Conservation (phyloP, 2,329 filamentous ascomycete species). For the Exserohilum turcica region DNA sequence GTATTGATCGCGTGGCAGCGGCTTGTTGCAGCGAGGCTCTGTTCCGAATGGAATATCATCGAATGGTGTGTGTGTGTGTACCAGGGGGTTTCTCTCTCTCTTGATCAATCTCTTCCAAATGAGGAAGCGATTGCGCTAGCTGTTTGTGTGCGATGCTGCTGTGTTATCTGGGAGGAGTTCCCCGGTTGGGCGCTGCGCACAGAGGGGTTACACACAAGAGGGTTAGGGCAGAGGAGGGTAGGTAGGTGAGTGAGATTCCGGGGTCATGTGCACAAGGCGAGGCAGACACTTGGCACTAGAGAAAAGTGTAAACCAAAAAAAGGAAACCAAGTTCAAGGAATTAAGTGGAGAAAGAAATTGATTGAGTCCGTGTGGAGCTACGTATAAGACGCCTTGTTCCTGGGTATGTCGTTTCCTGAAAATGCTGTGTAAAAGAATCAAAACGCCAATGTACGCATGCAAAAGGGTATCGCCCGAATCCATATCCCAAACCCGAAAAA, state of each 20-base stretch:
- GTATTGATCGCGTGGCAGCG: too few species aligned
- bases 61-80: too few species aligned
- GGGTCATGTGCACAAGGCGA: too few species aligned
- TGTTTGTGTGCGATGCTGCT: not conserved
- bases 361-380: not conserved
- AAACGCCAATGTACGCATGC: constrained; percentile 21
- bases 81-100: too few species aligned
- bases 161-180: too few species aligned
- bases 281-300: not conserved
- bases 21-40: too few species aligned
- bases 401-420: not conserved
- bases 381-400: not conserved
- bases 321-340: not conserved
- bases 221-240: too few species aligned
- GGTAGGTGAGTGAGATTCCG: too few species aligned
- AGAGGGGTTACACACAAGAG: not conserved
- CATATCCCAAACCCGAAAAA: constrained; percentile 1
- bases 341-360: not conserved
- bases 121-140: not conserved
- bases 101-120: too few species aligned
- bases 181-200: not conserved
- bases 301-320: not conserved
- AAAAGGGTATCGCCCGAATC: constrained; percentile 21
- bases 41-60: too few species aligned
- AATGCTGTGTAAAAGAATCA: constrained; percentile 5